Evolutionary conservation across 805 yeast species (phyloP).

Genomic region (Starmerella stellata): DNA sequence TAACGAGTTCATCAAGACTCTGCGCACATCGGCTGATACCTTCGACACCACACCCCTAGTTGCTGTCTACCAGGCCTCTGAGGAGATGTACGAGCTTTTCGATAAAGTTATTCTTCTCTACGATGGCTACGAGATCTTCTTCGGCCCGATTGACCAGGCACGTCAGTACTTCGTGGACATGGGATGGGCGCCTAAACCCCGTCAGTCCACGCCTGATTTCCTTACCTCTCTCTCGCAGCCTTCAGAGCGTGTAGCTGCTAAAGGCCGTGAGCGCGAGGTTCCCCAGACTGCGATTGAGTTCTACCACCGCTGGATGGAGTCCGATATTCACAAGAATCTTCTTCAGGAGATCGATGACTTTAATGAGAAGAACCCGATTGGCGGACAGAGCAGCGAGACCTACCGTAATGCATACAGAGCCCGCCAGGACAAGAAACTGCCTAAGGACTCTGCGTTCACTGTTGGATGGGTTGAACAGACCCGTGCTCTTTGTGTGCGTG

Average conservation of each 20-base stretch:
- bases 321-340: conserved; percentile 30
- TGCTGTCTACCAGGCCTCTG: conserved; percentile 54
- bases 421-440: conserved; percentile 26
- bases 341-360: conserved; percentile 31
- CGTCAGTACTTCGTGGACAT: conserved; percentile 40
- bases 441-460: conserved; percentile 29
- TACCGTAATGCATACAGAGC: conserved; percentile 25
- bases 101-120: conserved; percentile 46
- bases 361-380: conserved; percentile 17
- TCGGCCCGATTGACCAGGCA: conserved; percentile 40
- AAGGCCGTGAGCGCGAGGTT: conserved; percentile 34
- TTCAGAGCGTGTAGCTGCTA: conserved; percentile 33
- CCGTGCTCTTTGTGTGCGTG: conserved; percentile 31
- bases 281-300: conserved; percentile 50
- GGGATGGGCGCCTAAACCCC: conserved; percentile 47
- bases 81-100: conserved; percentile 44
- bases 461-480: conserved; percentile 34
- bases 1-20: conserved; percentile 48
- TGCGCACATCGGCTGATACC: conserved; percentile 42
- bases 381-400: conserved; percentile 23
- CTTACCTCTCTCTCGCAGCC: conserved; percentile 55
- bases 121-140: conserved; percentile 44
- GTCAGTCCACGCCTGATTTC: conserved; percentile 57
- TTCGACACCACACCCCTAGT: conserved; percentile 40
- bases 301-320: conserved; percentile 37